Evolutionary conservation across 345 rosid genomes (phyloP).

Genomic region (Citrus cavaleriei): DNA sequence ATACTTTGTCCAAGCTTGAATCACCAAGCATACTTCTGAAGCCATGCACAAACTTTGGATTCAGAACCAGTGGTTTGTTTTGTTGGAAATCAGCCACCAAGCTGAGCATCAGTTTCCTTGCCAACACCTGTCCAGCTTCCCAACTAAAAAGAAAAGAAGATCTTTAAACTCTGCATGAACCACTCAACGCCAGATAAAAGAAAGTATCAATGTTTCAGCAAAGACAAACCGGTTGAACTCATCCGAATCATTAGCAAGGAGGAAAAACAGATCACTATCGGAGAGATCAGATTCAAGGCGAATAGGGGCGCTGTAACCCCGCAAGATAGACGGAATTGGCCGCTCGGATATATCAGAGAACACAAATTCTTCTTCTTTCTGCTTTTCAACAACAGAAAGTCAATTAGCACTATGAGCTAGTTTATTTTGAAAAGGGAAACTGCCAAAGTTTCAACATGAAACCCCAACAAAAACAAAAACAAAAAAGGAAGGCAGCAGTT

Average conservation of each 20-base stretch:
- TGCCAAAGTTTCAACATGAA: background rate
- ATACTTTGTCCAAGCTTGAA: constrained; percentile 79
- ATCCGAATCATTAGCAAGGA: constrained; percentile 89
- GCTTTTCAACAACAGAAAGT: constrained; percentile 26
- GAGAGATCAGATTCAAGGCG: constrained; percentile 87
- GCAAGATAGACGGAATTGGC: constrained; percentile 85
- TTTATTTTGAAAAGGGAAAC: background rate
- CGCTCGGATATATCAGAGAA: constrained; percentile 68
- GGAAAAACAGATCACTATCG: constrained; percentile 79
- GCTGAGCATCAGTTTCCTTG: constrained; percentile 85
- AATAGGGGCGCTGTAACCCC: constrained; percentile 92
- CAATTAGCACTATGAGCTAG: background rate
- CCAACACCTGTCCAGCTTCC: constrained; percentile 97
- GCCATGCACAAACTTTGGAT: constrained; percentile 74
- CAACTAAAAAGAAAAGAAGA: constrained; percentile 47
- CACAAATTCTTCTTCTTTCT: constrained; percentile 95
- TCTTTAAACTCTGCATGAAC: constrained; percentile 5
- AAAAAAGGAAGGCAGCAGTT: background rate
- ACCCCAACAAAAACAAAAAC: background rate
- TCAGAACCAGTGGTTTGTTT: constrained; percentile 57
- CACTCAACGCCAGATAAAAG: constrained; percentile 2
- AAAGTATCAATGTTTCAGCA: constrained; percentile 1
- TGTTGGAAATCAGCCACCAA: constrained; percentile 83
- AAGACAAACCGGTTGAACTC: constrained; percentile 86
- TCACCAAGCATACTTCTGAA: constrained; percentile 70